Conservation (phyloP, 2,329 filamentous ascomycete species). For the Hypoxylon sp. region DNA sequence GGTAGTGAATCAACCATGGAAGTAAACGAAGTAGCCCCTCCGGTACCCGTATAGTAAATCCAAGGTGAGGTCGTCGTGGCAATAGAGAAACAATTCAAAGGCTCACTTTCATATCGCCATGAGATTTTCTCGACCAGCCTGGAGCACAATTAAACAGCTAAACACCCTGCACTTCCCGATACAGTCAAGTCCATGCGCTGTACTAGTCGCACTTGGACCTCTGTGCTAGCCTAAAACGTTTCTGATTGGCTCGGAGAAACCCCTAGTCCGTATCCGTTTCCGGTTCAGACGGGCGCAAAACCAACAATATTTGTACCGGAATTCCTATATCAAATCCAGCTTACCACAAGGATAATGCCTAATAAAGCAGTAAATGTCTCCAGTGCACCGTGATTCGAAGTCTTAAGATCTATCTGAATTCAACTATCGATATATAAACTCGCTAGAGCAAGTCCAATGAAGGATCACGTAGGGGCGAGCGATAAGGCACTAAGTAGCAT, state of each 20-base stretch:
- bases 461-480: neutral
- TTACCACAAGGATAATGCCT: neutral
- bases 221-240: slow-evolving; percentile 6
- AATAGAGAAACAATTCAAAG: slow-evolving; percentile 42
- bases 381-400: neutral
- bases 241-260: slow-evolving; percentile 53
- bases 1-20: slow-evolving; percentile 21
- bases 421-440: neutral
- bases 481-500: neutral
- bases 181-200: slow-evolving; percentile 48
- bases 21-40: slow-evolving; percentile 32
- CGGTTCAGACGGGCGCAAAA: slow-evolving; percentile 40
- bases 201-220: slow-evolving; percentile 41
- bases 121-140: slow-evolving; percentile 52
- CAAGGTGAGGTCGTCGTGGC: slow-evolving; percentile 37
- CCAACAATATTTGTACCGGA: slow-evolving; percentile 20
- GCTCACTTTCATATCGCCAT: slow-evolving; percentile 49
- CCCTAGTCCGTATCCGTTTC: slow-evolving; percentile 51
- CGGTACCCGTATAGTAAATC: slow-evolving; percentile 15
- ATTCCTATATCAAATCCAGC: neutral
- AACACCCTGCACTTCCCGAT: slow-evolving; percentile 51
- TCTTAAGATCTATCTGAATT: neutral
- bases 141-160: slow-evolving; percentile 47
- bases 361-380: slow-evolving; percentile 3
- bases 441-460: neutral